Base-by-base conservation (phyloP, 73 alveolate genomes). In the Paramecium sexaurelia region DNA sequence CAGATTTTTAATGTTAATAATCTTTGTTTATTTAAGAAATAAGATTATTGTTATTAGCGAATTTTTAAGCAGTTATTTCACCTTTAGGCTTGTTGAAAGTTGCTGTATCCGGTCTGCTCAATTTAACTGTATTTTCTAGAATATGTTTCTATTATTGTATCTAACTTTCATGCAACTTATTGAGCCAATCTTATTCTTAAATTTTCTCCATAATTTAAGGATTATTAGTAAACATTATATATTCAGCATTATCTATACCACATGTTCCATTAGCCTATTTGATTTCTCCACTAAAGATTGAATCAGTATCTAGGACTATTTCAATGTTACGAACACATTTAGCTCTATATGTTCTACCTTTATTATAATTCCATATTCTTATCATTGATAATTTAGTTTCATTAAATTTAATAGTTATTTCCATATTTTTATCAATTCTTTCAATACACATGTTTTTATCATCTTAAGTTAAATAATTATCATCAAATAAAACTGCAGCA, bases 361-460 rank as follows among this genome's bases (percentile, higher is more conserved):
- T 95, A 68, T 96, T 96, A 87, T 96, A 96, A 69, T 96, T 96
- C 99, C 99, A 96, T 1, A 96, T 94, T 47, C 99, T 67, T 2
- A 96, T 95, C 97, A 96, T 94, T 0, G 98, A 82, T 20, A 96
- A 55, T 51, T 94, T 68, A 24, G 43, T 24, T 10, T 78, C 90
- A 20, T 78, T 43, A 24, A 78, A 39, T 15, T 78, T 61, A 5
- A 78, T 78, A 41, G 45, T 78, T 17, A 78, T 43, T 43, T 78
- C 90, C 90, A 78, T 78, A 20, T 78, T 40, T 78, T 78, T 78
- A 17, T 22, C 39, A 13, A 78, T 43, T 43, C 73, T 78, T 40
- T 78, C 95, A 10, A 96, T 93, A 95, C 98, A 96, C 97, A 95
- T 95, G 75, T 95, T 92, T 27, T 55, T 57, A 19, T 96, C 98